Evolutionary conservation across 75 land plant species (phyloP).

Genomic region (Selaginella moellendorffii): DNA sequence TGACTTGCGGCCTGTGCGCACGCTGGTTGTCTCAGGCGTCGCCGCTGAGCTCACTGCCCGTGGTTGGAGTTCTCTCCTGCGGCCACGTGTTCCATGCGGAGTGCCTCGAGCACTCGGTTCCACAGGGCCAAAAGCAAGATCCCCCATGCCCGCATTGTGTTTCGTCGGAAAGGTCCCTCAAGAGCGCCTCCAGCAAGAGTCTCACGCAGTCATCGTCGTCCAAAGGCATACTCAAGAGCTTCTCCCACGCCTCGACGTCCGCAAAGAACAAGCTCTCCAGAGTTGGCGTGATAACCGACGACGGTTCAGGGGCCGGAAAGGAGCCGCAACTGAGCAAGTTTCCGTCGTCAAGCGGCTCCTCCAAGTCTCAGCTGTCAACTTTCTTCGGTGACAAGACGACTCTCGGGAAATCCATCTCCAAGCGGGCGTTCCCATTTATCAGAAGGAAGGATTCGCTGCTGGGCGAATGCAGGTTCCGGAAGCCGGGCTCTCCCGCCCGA

Average conservation of each 20-base stretch:
- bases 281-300: neutral
- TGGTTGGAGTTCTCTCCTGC: slow-evolving; percentile 72
- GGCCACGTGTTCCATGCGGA: slow-evolving; percentile 97
- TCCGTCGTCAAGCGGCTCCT: neutral
- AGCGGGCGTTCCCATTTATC: neutral
- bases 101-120: slow-evolving; percentile 64
- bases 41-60: slow-evolving; percentile 61
- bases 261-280: neutral
- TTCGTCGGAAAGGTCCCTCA: neutral
- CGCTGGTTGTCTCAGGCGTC: slow-evolving; percentile 39
- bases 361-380: neutral
- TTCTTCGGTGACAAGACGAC: neutral
- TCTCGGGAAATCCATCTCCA: neutral
- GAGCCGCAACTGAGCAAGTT: neutral
- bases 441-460: neutral
- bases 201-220: neutral
- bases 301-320: neutral
- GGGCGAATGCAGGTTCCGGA: too few relatives aligned
- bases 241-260: neutral
- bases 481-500: neutral
- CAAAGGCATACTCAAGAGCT: neutral
- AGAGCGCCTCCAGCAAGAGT: neutral
- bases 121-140: slow-evolving; percentile 44
- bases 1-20: neutral
- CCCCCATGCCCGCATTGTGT: slow-evolving; percentile 52